Conservation (phyloP, 768 basidiomycete genomes). For the Lactarius hatsudake region DNA sequence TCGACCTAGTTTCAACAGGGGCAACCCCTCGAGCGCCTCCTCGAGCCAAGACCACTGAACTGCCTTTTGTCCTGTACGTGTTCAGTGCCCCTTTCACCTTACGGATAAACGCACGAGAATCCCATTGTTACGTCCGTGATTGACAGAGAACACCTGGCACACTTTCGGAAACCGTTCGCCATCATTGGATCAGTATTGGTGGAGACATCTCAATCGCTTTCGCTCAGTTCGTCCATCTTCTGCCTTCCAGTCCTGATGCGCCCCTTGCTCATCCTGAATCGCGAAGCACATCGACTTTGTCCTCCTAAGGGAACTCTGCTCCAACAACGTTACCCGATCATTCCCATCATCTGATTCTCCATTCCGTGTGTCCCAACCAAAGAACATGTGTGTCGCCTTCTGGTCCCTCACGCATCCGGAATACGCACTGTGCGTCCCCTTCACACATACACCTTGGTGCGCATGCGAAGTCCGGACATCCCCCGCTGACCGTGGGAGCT, state of each 20-base stretch:
- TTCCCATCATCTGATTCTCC: conserved; percentile 23
- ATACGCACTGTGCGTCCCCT: conserved; percentile 66
- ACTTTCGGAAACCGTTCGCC: background rate
- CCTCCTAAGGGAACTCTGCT: conserved; percentile 15
- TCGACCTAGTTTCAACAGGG: background rate
- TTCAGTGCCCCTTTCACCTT: conserved; percentile 11
- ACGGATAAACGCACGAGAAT: conserved; percentile 10
- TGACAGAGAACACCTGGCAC: conserved; percentile 4
- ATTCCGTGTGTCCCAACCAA: conserved; percentile 13
- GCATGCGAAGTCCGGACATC: background rate
- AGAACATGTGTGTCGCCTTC: conserved; percentile 71
- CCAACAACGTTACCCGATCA: background rate
- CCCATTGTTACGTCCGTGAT: conserved; percentile 14
- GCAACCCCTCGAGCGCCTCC: background rate
- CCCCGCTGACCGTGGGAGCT: conserved; percentile 19
- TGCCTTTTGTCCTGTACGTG: conserved; percentile 10
- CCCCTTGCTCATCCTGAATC: background rate
- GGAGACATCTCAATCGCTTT: background rate
- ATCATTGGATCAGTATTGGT: conserved; percentile 6
- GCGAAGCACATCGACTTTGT: conserved; percentile 9
- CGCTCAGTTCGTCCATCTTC: conserved; percentile 15
- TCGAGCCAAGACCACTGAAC: background rate
- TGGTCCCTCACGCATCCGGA: conserved; percentile 75
- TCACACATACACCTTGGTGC: background rate
- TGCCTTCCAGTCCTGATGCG: conserved; percentile 19